Base-by-base conservation (phyloP, 306 rosid genomes). In the Dalbergia cultrata region DNA sequence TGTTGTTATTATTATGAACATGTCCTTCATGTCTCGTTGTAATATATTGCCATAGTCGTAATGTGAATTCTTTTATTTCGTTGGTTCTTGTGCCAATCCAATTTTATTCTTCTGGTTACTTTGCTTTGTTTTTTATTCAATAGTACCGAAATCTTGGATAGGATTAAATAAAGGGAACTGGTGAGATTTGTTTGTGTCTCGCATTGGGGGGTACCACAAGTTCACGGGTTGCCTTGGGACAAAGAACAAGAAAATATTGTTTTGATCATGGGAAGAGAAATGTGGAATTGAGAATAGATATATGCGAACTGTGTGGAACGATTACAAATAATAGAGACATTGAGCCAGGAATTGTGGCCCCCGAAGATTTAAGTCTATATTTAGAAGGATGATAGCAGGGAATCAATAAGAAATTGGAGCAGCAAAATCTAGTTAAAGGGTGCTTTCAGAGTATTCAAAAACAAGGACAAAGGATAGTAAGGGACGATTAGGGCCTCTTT, bases 21-120 rank as follows among this genome's bases (percentile, higher is more conserved):
- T 86, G 92, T 86, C 8, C 88, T 86, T 75, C 85, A 81, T 88
- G 91, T 88, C 71, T 70, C 19, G 2, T 4, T 80, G 82, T 81
- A 83, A 67, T 75, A 83, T 70, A 17, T 60, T 22, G 5, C 26
- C 5, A 22, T 50, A 5, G 53, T 4, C 0, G 58, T 31, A 74
- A 74, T 68, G 80, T 73, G 22, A 77, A 67, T 81, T 78, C 39
- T 41, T 67, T 74, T 62, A 54, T 81, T 87, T 52, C 0, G 3
- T 86, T 18, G 39, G 22, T 62, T 72, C 4, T 37, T 6, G 82
- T 78, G 77, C 61, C 54, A 64, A 54, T 80, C 37, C n/a, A 56
- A 64, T 31, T 50, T 53, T 35, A 8, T 83, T 68, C 65, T 35
- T 41, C 10, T 35, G 41, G 44, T 43, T 22, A 0, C 0, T 59